Conservation (phyloP, 2,329 filamentous ascomycete species). For the Phaeoacremonium minimum region DNA sequence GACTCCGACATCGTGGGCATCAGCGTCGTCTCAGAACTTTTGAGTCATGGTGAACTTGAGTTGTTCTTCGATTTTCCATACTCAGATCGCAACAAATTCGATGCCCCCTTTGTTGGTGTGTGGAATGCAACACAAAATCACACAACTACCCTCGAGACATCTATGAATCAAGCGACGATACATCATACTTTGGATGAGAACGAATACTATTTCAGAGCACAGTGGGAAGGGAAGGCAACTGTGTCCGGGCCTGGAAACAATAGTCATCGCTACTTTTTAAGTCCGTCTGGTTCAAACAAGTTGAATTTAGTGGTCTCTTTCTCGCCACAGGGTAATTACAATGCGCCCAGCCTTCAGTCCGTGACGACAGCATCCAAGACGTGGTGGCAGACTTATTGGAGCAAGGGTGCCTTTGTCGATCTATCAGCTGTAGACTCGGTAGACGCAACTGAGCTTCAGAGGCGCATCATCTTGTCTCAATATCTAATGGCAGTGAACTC, state of each 20-base stretch:
- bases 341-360: constrained; percentile 16
- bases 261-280: constrained; percentile 39
- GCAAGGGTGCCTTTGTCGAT: constrained; percentile 46
- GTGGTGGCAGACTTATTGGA: constrained; percentile 48
- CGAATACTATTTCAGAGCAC: constrained; percentile 33
- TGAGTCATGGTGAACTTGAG: constrained; percentile 30
- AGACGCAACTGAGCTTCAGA: constrained; percentile 43
- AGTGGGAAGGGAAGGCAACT: constrained; percentile 28
- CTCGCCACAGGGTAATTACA: constrained; percentile 16
- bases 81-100: constrained; percentile 44
- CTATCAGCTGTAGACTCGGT: constrained; percentile 31
- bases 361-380: constrained; percentile 23
- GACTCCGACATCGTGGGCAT: constrained; percentile 41
- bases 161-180: constrained; percentile 28
- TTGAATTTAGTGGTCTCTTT: constrained; percentile 26
- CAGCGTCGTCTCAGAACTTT: constrained; percentile 32
- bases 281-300: constrained; percentile 14
- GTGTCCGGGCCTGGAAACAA: constrained; percentile 25
- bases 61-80: constrained; percentile 51
- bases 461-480: constrained; percentile 47
- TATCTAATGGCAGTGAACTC: constrained; percentile 49
- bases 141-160: constrained; percentile 27
- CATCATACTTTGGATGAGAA: constrained; percentile 36
- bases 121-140: constrained; percentile 43
- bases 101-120: constrained; percentile 48